A percentile compares a stretch with the other conserved stretches of the same genome.
These are phyloP conservation scores for Nowakowskiella sp. DNA, from an alignment of 192 early-diverging fungal genomes.

Conservation along the genomic window DNA sequence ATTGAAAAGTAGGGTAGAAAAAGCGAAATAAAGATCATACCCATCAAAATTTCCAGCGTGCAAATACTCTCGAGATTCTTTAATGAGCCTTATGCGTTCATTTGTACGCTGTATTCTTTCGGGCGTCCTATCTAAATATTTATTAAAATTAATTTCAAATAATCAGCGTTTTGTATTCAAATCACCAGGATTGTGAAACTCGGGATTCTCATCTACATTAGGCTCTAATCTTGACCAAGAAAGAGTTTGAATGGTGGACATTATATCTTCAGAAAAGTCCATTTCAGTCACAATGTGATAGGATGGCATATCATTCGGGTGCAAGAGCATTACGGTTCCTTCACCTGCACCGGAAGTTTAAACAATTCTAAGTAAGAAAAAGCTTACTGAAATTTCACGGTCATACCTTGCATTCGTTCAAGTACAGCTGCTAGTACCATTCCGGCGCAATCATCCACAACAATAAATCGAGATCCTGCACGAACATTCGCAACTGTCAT, in stretches of 20 bases:
- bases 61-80: conserved; percentile 43
- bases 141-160: too few relatives aligned
- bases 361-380: neutral
- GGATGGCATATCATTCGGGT: conserved; percentile 2
- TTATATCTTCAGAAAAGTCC: conserved; percentile 47
- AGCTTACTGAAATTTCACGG: neutral
- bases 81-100: conserved; percentile 39
- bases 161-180: too few relatives aligned
- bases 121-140: too few relatives aligned
- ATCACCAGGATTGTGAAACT: too few relatives aligned
- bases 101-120: too few relatives aligned
- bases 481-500: conserved; percentile 77
- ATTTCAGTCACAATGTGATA: conserved; percentile 19
- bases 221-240: conserved; percentile 64
- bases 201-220: conserved; percentile 39
- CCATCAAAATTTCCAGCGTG: conserved; percentile 60
- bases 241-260: conserved; percentile 50
- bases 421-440: conserved; percentile 71
- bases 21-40: conserved; percentile 9
- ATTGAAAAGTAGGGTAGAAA: neutral
- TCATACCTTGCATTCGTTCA: conserved; percentile 61
- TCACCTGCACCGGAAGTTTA: neutral
- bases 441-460: conserved; percentile 89
- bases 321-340: conserved; percentile 15
- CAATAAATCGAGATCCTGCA: conserved; percentile 54